Percentiles rank a stretch among this genome's conserved stretches.
Evolutionary conservation across 2,329 filamentous ascomycete species (phyloP).

Genomic region (Cladophialophora psammophila): DNA sequence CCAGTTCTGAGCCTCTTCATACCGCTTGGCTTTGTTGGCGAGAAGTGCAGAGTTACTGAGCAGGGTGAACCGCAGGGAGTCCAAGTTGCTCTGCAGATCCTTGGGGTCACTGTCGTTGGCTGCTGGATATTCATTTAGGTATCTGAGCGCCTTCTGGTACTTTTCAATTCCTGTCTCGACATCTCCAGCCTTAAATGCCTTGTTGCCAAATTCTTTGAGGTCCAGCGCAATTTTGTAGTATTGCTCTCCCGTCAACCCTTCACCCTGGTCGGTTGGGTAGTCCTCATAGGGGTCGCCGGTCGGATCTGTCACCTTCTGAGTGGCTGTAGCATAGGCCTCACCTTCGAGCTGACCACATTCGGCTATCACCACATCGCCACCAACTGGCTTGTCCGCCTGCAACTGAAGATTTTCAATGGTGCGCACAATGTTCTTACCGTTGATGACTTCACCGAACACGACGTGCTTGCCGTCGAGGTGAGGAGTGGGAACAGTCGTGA

Average conservation of each 20-base stretch:
- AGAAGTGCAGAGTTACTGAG: constrained; percentile 90
- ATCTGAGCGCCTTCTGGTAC: constrained; percentile 92
- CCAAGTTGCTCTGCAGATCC: constrained; percentile 71
- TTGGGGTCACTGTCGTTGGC: constrained; percentile 71
- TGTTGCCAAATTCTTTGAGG: constrained; percentile 91
- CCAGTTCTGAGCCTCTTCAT: constrained; percentile 71
- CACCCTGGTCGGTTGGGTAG: constrained; percentile 81
- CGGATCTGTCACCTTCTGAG: constrained; percentile 74
- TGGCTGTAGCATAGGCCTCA: constrained; percentile 70
- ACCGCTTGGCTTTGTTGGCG: constrained; percentile 79
- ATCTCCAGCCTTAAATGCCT: constrained; percentile 84
- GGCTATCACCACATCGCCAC: constrained; percentile 73
- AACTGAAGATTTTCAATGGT: constrained; percentile 86
- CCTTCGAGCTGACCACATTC: constrained; percentile 87
- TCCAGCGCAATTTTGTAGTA: constrained; percentile 80
- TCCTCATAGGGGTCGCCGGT: constrained; percentile 95
- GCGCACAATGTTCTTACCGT: constrained; percentile 88
- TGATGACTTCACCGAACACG: constrained; percentile 92
- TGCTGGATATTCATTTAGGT: constrained; percentile 84
- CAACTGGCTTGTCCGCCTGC: constrained; percentile 77
- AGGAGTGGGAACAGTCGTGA: constrained; percentile 93
- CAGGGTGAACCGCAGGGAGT: constrained; percentile 79
- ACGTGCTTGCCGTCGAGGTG: constrained; percentile 97
- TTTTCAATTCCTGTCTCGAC: constrained; percentile 77
- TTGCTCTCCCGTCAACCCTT: constrained; percentile 70